A percentile compares a stretch with the other conserved stretches of the same genome.
phyloP scores from a whole-genome alignment of 129 eudicot genomes.

The Escallonia rubra region DNA sequence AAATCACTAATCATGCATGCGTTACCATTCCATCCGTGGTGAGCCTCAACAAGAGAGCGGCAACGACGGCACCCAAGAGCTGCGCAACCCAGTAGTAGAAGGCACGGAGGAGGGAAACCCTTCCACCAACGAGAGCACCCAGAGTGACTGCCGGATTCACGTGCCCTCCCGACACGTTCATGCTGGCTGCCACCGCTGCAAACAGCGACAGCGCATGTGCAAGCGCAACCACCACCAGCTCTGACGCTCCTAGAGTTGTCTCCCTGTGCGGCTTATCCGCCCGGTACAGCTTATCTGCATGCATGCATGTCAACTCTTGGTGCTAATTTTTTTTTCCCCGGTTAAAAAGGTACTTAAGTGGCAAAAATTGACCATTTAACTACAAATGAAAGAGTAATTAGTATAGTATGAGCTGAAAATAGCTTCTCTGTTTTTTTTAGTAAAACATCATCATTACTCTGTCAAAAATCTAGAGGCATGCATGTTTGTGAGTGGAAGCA shows the following conservation, averaged over 20 bases:
- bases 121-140: conserved; percentile 74
- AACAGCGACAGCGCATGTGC: conserved; percentile 73
- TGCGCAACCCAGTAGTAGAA: conserved; percentile 79
- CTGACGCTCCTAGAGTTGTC: conserved; percentile 35
- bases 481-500: not conserved
- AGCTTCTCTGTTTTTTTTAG: too few relatives aligned
- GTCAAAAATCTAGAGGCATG: not conserved
- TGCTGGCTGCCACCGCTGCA: conserved; percentile 77
- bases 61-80: conserved; percentile 74
- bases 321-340: too few relatives aligned
- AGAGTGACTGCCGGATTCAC: conserved; percentile 87
- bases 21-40: conserved; percentile 78
- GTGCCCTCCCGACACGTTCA: conserved; percentile 89
- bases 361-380: too few relatives aligned
- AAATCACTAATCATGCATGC: too few relatives aligned
- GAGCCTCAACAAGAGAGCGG: conserved; percentile 51
- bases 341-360: too few relatives aligned
- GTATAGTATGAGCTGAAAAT: too few relatives aligned
- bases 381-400: too few relatives aligned
- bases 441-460: too few relatives aligned
- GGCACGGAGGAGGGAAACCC: conserved; percentile 72
- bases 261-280: conserved; percentile 59
- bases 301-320: not conserved
- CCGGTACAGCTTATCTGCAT: not conserved
- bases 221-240: conserved; percentile 55